Conservation (phyloP, 257 asterid genomes). For the Echium plantagineum region DNA sequence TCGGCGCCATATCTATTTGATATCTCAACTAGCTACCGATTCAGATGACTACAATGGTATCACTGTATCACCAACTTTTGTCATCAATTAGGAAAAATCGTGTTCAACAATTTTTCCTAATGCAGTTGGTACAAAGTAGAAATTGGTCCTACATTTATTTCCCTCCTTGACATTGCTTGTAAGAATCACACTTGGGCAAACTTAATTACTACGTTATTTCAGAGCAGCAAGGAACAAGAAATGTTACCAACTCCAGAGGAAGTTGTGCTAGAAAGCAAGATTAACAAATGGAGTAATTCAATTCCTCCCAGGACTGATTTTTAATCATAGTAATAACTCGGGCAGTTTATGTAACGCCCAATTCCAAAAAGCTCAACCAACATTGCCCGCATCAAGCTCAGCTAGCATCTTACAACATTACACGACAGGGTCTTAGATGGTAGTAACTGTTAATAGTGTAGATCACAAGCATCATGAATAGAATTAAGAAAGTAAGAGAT, state of each 20-base stretch:
- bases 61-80: conserved; percentile 9
- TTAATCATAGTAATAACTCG: no score
- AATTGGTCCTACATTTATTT: conserved; percentile 3
- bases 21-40: background rate
- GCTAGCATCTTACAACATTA: no score
- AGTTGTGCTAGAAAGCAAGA: background rate
- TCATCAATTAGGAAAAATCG: conserved; percentile 14
- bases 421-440: no score
- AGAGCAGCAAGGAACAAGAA: background rate
- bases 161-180: conserved; percentile 6
- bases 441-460: no score
- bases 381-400: no score
- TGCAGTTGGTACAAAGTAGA: conserved; percentile 6
- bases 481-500: no score
- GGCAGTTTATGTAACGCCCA: no score
- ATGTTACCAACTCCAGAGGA: background rate
- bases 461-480: no score
- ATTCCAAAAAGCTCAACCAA: no score
- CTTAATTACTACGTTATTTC: background rate
- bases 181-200: background rate
- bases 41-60: conserved; percentile 4
- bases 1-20: conserved; percentile 29
- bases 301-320: background rate
- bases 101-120: conserved; percentile 29
- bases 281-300: background rate